These are phyloP conservation scores for Funneliformis caledonium DNA, from an alignment of 371 early-diverging fungal species.

Conservation along the genomic window DNA sequence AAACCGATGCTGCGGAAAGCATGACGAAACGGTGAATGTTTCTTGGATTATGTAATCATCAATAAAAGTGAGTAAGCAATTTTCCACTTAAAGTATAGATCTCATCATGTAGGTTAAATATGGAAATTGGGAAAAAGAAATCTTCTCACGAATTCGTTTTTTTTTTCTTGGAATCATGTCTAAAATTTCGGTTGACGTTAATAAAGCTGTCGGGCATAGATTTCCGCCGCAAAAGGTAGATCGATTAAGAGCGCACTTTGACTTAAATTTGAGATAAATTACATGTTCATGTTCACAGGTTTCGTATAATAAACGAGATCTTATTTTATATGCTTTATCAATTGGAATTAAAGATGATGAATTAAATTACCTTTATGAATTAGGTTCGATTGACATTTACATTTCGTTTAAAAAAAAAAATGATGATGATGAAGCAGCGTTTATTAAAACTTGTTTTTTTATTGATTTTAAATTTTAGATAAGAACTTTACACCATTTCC, in stretches of 20 bases:
- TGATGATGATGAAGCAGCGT: too few species aligned
- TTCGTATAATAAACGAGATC: constrained; percentile 67
- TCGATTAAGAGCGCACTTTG: too few species aligned
- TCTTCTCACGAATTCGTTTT: too few species aligned
- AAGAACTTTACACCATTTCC: constrained; percentile 71
- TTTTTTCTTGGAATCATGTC: constrained; percentile 20
- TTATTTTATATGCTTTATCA: constrained; percentile 71
- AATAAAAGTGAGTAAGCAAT: too few species aligned
- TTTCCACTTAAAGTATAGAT: too few species aligned
- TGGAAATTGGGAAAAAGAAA: too few species aligned
- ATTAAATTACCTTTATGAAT: constrained; percentile 69
- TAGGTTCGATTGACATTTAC: constrained; percentile 46
- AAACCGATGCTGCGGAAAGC: too few species aligned
- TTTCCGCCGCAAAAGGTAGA: constrained; percentile 25
- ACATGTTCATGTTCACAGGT: constrained; percentile 44
- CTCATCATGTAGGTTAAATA: too few species aligned
- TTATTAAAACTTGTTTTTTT: too few species aligned
- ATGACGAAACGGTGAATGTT: too few species aligned
- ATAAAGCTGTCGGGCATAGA: constrained; percentile 48
- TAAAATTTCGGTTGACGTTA: constrained; percentile 45
- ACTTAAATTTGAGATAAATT: not conserved
- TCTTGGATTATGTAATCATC: too few species aligned
- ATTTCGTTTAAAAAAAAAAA: too few species aligned
- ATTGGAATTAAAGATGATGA: constrained; percentile 66
- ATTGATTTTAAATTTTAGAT: constrained; percentile 46